Percentiles rank a stretch among this genome's conserved stretches.
These are phyloP conservation scores for Neurospora tetraspora DNA, from an alignment of 495 filamentous ascomycete genomes.

Conservation along the genomic window DNA sequence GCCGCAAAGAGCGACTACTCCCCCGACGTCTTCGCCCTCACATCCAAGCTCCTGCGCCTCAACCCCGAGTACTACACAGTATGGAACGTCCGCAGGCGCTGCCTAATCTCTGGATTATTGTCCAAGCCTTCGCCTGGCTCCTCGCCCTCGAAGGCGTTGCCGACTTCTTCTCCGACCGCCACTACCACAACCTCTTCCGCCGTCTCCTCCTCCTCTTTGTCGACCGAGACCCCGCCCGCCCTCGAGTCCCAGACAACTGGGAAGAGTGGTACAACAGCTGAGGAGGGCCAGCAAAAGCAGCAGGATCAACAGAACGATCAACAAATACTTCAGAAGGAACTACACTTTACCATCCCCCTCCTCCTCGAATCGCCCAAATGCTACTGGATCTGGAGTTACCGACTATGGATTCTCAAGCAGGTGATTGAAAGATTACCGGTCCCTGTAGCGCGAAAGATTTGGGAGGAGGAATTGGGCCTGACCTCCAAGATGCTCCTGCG, in stretches of 20 bases:
- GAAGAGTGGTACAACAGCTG: slow-evolving; percentile 48
- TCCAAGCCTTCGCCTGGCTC: slow-evolving; percentile 40
- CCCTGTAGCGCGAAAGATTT: slow-evolving; percentile 49
- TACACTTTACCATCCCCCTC: slow-evolving; percentile 72
- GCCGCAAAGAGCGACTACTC: slow-evolving; percentile 53
- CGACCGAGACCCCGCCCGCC: slow-evolving; percentile 37
- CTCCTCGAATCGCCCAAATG: slow-evolving; percentile 85
- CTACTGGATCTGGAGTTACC: slow-evolving; percentile 99
- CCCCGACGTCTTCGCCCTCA: slow-evolving; percentile 57
- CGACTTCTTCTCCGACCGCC: slow-evolving; percentile 42
- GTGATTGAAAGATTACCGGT: slow-evolving; percentile 51
- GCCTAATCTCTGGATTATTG: slow-evolving; percentile 46
- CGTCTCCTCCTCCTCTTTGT: slow-evolving; percentile 37
- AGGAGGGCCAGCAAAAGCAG: slow-evolving; percentile 9
- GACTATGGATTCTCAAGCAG: slow-evolving; percentile 74
- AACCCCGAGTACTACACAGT: slow-evolving; percentile 98
- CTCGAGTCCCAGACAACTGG: slow-evolving; percentile 39
- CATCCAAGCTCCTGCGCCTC: slow-evolving; percentile 65
- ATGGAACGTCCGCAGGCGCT: slow-evolving; percentile 87
- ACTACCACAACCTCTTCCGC: slow-evolving; percentile 42
- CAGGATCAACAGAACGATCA: slow-evolving; percentile 16
- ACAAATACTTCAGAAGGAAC: slow-evolving; percentile 46
- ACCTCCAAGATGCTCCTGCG: slow-evolving; percentile 76
- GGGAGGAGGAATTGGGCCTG: slow-evolving; percentile 73
- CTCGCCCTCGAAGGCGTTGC: slow-evolving; percentile 45